Evolutionary conservation across 169 alveolate species (phyloP), one percentile per base, ranked within the genome.

Genomic region (Plasmodium ovale): DNA sequence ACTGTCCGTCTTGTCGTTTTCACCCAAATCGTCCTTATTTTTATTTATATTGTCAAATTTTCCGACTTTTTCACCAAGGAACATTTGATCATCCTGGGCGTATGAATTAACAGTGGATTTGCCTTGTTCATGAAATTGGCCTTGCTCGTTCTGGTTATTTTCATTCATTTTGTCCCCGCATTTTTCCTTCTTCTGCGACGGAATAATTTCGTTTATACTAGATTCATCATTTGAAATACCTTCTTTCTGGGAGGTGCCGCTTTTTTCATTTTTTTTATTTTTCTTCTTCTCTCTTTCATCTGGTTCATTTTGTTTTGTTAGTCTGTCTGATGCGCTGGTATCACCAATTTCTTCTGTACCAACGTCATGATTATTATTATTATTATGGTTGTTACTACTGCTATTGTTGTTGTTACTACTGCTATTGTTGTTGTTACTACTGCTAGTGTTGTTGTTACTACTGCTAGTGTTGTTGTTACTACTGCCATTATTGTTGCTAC

Each of bases 31-130:
- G 7, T 60, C 64, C 6, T 84, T 87, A 33, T 29, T 39, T 54
- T 91, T 82, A 56, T 73, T 74, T 16, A 27, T n/a, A 53, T 29
- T 72, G n/a, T n/a, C n/a, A n/a, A n/a, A n/a, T 44, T 88, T 73
- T 19, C 91, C 49, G n/a, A 44, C 37, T 3, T 79, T 92, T 58
- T 89, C 87, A 42, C 56, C 54, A 37, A 70, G 69, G 62, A 25
- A 31, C 27, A 77, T 92, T 59, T 62, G 62, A 29, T 27, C 77
- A 14, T 73, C 91, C 25, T 72, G 58, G 44, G 64, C 62, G 72
- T 54, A 77, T 12, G 88, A 23, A n/a, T 58, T 87, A 10, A 74
- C 77, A 51, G 31, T 25, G 29, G 54, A 59, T 87, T 79, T 88
- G 16, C 85, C 42, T 67, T 91, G 85, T 53, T 68, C 74, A 21